A percentile compares a stretch with the other conserved stretches of the same genome.
Conservation (phyloP, 805 yeast species). For the Candida coquimbonensis region DNA sequence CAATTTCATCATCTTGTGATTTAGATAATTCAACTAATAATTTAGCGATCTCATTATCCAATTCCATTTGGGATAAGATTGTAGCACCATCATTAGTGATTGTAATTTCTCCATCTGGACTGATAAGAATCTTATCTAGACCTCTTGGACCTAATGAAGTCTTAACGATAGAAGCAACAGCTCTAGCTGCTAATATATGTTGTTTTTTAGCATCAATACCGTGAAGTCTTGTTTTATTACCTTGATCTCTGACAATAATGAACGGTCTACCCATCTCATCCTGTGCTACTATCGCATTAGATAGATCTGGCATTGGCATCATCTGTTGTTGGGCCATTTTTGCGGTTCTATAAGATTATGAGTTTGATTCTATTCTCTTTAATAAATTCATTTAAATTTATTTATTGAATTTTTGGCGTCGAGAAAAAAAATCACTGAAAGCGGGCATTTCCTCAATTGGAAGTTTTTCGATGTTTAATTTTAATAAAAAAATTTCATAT, state of each 20-base stretch:
- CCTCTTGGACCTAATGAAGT: slow-evolving; percentile 98
- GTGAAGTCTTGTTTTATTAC: slow-evolving; percentile 55
- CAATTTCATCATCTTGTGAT: slow-evolving; percentile 64
- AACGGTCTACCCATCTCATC: slow-evolving; percentile 99
- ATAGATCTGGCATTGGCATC: slow-evolving; percentile 75
- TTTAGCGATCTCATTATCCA: slow-evolving; percentile 94
- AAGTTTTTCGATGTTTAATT: background rate
- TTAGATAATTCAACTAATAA: slow-evolving; percentile 86
- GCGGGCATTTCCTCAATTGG: background rate
- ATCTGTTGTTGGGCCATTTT: slow-evolving; percentile 29
- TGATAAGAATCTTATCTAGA: slow-evolving; percentile 89
- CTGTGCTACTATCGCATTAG: slow-evolving; percentile 97
- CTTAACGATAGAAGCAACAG: slow-evolving; percentile 86
- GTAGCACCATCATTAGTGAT: slow-evolving; percentile 99
- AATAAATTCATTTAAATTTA: background rate
- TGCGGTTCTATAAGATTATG: background rate
- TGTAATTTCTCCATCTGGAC: slow-evolving; percentile 96
- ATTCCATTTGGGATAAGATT: slow-evolving; percentile 89
- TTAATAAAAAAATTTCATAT: slow-evolving; percentile 1
- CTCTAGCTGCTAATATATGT: slow-evolving; percentile 90
- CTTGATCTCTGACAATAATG: slow-evolving; percentile 89
- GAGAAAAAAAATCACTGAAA: slow-evolving; percentile 1
- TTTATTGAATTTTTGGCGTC: slow-evolving; percentile 4
- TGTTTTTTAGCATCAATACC: slow-evolving; percentile 77
- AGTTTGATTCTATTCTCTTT: background rate